These are phyloP conservation scores for Pichia sp. DNA, from an alignment of 1,139 yeast genomes.

Conservation along the genomic window DNA sequence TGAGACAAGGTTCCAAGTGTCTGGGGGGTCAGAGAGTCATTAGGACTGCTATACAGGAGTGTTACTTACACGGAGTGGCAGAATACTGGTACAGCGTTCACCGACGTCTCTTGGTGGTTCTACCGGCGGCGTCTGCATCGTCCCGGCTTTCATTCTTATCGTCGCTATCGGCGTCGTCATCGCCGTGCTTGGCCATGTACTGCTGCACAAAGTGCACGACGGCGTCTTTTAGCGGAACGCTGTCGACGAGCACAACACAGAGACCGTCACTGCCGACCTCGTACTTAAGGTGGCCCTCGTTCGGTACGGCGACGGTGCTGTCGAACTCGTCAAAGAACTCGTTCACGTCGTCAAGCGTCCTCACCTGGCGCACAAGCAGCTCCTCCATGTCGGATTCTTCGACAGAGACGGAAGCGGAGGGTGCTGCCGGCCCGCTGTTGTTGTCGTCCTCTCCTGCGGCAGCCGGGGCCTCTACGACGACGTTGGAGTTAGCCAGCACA, in stretches of 20 bases:
- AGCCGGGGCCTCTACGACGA: too few species aligned
- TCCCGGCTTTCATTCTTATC: conserved; percentile 18
- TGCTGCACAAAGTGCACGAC: conserved; percentile 28
- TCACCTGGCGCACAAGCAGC: conserved; percentile 34
- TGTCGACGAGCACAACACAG: conserved; percentile 53
- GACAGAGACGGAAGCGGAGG: conserved; percentile 20
- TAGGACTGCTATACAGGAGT: too few species aligned
- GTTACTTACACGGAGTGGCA: too few species aligned
- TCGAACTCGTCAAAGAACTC: conserved; percentile 62
- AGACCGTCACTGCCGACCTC: conserved; percentile 72
- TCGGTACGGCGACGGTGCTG: conserved; percentile 57
- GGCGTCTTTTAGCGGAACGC: conserved; percentile 24
- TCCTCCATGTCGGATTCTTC: conserved; percentile 54
- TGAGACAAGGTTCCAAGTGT: background rate
- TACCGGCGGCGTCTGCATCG: background rate
- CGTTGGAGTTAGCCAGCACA: conserved; percentile 20
- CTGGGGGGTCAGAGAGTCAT: too few species aligned
- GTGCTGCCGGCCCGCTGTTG: too few species aligned
- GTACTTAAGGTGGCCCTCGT: conserved; percentile 63
- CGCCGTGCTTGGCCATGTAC: conserved; percentile 15
- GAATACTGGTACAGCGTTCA: too few species aligned
- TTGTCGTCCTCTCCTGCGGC: background rate
- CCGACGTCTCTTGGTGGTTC: too few species aligned
- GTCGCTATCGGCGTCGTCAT: conserved; percentile 4
- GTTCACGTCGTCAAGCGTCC: conserved; percentile 41